Percentiles rank a stretch among this genome's conserved stretches.
These are phyloP conservation scores for Chlamydomonas eustigma DNA, from an alignment of 139 green algal species.

Conservation along the genomic window DNA sequence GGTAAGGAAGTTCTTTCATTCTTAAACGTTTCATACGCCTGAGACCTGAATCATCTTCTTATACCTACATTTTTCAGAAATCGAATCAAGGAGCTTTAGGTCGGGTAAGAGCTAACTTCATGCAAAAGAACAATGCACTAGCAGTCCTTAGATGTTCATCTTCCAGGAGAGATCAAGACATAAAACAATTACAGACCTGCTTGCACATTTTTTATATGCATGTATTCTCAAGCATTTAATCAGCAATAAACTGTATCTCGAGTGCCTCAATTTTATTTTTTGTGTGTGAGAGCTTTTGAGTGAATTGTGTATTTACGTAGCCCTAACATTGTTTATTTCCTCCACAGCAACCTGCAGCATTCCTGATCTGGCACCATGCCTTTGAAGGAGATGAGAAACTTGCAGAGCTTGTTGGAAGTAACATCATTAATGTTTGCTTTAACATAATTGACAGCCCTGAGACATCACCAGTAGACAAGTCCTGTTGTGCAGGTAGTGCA, in stretches of 20 bases:
- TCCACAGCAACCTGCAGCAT: constrained; percentile 5
- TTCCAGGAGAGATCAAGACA: too few relatives aligned
- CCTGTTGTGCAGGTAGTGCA: constrained; percentile 5
- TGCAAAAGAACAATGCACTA: background rate
- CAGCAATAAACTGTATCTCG: too few relatives aligned
- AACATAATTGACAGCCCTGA: constrained; percentile 5
- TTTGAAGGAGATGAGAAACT: constrained; percentile 12
- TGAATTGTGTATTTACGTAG: too few relatives aligned
- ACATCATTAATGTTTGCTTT: constrained; percentile 2
- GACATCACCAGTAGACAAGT: background rate
- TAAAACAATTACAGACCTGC: too few relatives aligned
- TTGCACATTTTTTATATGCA: too few relatives aligned
- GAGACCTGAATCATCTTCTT: background rate
- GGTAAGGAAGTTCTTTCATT: background rate
- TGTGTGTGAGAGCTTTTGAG: too few relatives aligned
- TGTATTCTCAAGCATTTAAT: too few relatives aligned
- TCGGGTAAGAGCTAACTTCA: background rate
- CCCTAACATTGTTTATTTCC: too few relatives aligned
- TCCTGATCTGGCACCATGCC: constrained; percentile 21
- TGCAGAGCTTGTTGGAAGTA: constrained; percentile 1
- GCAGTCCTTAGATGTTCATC: too few relatives aligned
- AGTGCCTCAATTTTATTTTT: too few relatives aligned
- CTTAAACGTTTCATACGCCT: constrained; percentile 1
- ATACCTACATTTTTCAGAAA: constrained; percentile 7
- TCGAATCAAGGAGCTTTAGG: background rate